Conservation (phyloP, 345 rosid genomes). For the Clausena lansium region DNA sequence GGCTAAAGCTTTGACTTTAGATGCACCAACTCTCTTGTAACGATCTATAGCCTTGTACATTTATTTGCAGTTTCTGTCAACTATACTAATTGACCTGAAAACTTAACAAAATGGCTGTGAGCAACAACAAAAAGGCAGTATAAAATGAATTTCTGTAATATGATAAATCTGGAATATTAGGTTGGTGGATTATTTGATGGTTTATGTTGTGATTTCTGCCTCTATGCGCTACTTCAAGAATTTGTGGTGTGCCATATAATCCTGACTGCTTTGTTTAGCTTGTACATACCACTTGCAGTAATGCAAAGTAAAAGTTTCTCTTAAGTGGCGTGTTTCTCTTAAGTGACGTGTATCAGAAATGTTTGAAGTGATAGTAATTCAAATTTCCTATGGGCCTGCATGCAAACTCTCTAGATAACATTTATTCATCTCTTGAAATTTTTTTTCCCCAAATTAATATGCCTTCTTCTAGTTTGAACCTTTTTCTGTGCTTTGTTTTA, state of each 20-base stretch:
- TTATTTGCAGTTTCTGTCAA: not conserved
- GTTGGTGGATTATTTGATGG: not conserved
- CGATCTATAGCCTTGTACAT: not conserved
- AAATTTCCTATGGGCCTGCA: too few species aligned
- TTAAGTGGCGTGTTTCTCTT: not conserved
- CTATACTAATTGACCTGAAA: not conserved
- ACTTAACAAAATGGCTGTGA: not conserved
- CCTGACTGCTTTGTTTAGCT: not conserved
- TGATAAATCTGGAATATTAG: not conserved
- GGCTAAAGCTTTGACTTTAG: not conserved
- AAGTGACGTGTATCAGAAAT: not conserved
- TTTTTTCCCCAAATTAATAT: too few species aligned
- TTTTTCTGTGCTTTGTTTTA: too few species aligned
- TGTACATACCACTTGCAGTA: not conserved
- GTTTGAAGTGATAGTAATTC: not conserved
- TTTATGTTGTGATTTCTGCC: not conserved
- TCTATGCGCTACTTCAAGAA: not conserved
- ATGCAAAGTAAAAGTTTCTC: not conserved
- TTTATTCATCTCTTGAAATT: not conserved
- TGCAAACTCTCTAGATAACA: not conserved
- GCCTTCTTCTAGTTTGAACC: too few species aligned
- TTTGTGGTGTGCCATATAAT: not conserved
- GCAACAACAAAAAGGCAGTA: not conserved
- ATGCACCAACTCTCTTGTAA: not conserved
- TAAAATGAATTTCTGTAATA: not conserved